Percentiles rank a stretch among this genome's conserved stretches.
phyloP scores from a whole-genome alignment of 179 eudicot species.

The Sideroxylon spinosum region DNA sequence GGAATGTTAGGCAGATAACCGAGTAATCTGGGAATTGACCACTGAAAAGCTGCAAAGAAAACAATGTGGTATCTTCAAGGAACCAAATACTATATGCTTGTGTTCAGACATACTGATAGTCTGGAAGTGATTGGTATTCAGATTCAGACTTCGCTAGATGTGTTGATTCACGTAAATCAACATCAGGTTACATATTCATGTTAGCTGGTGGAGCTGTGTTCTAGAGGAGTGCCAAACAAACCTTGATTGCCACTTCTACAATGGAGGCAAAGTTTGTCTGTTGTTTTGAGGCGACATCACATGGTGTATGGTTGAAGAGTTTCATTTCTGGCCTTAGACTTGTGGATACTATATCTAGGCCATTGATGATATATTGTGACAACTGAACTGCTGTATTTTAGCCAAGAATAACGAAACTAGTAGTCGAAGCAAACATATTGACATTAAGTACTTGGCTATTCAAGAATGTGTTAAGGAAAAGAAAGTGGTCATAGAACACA shows the following conservation, averaged over 20 bases:
- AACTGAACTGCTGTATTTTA: too few relatives aligned
- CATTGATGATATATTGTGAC: background rate
- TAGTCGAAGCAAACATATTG: slow-evolving; percentile 3
- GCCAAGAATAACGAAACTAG: slow-evolving; percentile 2
- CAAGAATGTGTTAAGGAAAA: slow-evolving; percentile 10
- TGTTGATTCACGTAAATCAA: too few relatives aligned
- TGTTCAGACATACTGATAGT: background rate
- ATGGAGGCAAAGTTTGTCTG: background rate
- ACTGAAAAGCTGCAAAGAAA: background rate
- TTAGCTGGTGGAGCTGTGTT: background rate
- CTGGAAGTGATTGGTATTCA: background rate
- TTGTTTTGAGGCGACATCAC: background rate
- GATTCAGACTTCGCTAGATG: too few relatives aligned
- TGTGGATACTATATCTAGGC: background rate
- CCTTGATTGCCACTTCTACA: background rate
- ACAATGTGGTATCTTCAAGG: background rate
- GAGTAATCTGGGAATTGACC: background rate
- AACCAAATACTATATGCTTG: background rate
- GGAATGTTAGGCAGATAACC: background rate
- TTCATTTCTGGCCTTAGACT: background rate
- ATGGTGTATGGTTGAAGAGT: background rate
- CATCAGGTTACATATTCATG: too few relatives aligned
- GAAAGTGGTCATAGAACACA: slow-evolving; percentile 10
- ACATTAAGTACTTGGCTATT: slow-evolving; percentile 7
- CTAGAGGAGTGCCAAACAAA: background rate